phyloP scores from a whole-genome alignment of 177 flowering plant species.

The Vitis hybrid region DNA sequence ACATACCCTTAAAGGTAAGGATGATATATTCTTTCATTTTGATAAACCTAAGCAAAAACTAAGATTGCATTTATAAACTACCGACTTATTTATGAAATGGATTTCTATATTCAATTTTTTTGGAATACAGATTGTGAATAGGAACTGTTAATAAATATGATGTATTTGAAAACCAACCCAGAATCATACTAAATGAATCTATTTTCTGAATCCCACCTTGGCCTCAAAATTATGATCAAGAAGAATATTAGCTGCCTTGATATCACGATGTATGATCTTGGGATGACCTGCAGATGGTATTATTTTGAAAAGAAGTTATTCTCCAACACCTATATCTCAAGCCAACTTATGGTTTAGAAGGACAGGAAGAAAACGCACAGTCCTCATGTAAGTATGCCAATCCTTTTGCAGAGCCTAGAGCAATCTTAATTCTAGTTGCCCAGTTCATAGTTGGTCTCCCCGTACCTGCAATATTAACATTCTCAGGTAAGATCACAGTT shows the following conservation, averaged over 20 bases:
- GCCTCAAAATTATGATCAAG: conserved; percentile 46
- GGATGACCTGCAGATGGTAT: conserved; percentile 45
- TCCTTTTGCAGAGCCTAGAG: conserved; percentile 57
- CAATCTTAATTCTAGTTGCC: conserved; percentile 50
- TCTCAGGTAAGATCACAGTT: background rate
- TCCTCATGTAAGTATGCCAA: conserved; percentile 58
- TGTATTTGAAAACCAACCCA: background rate
- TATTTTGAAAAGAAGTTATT: background rate
- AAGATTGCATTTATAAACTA: no score
- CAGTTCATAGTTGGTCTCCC: conserved; percentile 48
- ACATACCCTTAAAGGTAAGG: no score
- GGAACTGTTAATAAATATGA: background rate
- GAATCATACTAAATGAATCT: background rate
- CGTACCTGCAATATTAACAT: conserved; percentile 28
- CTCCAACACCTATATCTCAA: background rate
- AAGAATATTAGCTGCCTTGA: conserved; percentile 56
- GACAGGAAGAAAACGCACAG: conserved; percentile 32
- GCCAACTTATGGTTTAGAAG: background rate
- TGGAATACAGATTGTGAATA: background rate
- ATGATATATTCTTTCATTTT: no score
- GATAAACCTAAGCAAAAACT: no score
- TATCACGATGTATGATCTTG: conserved; percentile 54
- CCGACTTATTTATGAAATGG: background rate
- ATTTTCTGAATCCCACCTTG: conserved; percentile 27
- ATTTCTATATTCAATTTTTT: background rate